Percentiles rank a stretch among this genome's conserved stretches.
phyloP scores from a whole-genome alignment of 225 moss, liverwort and hornwort genomes.

The Ulota crispa region DNA sequence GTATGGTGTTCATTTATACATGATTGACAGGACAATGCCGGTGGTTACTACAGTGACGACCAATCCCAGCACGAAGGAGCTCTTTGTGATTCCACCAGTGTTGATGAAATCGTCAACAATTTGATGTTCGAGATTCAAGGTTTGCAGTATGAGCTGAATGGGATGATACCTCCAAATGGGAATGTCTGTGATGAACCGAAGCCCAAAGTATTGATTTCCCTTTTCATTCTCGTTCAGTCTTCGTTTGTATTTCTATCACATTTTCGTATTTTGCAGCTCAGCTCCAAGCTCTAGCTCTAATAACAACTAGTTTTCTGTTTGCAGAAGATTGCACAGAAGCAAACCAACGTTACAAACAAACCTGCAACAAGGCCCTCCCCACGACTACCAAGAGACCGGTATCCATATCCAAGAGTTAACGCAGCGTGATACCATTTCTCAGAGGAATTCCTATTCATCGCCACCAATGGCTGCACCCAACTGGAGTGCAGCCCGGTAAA shows the following conservation, averaged over 20 bases:
- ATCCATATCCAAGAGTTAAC: conserved; percentile 32
- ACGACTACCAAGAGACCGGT: conserved; percentile 35
- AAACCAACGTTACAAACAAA: conserved; percentile 16
- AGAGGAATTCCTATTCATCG: background rate
- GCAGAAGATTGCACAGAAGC: conserved; percentile 24
- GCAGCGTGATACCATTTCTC: conserved; percentile 2
- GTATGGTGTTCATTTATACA: background rate
- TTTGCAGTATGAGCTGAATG: conserved; percentile 69
- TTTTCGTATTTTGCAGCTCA: background rate
- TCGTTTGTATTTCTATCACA: background rate
- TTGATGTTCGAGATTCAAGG: conserved; percentile 73
- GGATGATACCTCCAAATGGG: conserved; percentile 47
- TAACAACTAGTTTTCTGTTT: background rate
- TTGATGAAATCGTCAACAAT: conserved; percentile 65
- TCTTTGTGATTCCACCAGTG: conserved; percentile 34
- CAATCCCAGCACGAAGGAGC: conserved; percentile 39
- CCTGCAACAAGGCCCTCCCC: conserved; percentile 29
- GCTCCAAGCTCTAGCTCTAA: background rate
- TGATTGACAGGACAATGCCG: conserved; percentile 43
- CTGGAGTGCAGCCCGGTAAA: background rate
- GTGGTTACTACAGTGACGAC: conserved; percentile 43
- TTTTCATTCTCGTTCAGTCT: background rate
- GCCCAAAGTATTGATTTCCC: conserved; percentile 37
- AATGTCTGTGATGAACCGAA: conserved; percentile 53
- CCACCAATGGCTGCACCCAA: background rate